Evolutionary conservation across 805 yeast species (phyloP).

Genomic region (Wickerhamomyces rabaulensis): DNA sequence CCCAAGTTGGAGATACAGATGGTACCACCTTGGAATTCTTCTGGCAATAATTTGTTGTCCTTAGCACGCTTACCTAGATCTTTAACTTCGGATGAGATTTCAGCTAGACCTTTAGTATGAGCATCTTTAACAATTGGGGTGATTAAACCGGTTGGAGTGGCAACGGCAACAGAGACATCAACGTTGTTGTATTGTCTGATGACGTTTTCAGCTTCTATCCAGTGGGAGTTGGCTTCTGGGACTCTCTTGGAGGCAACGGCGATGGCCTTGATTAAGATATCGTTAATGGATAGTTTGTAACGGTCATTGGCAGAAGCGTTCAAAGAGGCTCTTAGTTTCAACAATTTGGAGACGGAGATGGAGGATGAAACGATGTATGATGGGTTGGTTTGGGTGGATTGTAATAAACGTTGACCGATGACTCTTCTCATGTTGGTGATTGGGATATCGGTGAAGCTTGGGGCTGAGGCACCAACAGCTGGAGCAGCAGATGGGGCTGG

Average conservation of each 20-base stretch:
- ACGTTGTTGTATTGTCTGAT: constrained; percentile 89
- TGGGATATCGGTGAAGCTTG: constrained; percentile 76
- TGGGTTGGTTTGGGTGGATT: constrained; percentile 84
- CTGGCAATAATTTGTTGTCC: constrained; percentile 86
- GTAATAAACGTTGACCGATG: constrained; percentile 81
- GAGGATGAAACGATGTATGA: constrained; percentile 87
- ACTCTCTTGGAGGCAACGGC: constrained; percentile 86
- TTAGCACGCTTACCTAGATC: constrained; percentile 96
- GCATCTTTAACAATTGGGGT: constrained; percentile 94
- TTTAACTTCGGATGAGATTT: constrained; percentile 80
- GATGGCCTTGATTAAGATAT: constrained; percentile 88
- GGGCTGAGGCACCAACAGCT: constrained; percentile 44
- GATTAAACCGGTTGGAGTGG: constrained; percentile 95
- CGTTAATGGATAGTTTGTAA: constrained; percentile 90
- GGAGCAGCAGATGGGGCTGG: constrained; percentile 41
- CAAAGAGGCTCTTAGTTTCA: constrained; percentile 86
- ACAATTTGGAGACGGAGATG: constrained; percentile 81
- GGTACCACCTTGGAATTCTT: constrained; percentile 99
- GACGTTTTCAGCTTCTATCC: constrained; percentile 85
- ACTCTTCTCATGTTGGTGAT: constrained; percentile 89
- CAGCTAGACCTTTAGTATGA: constrained; percentile 76
- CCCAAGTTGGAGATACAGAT: constrained; percentile 98
- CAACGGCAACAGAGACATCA: constrained; percentile 97
- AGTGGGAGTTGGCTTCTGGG: constrained; percentile 91
- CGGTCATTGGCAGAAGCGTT: constrained; percentile 81